Percentiles rank a stretch among this genome's conserved stretches.
Conservation (phyloP, 495 filamentous ascomycete genomes). For the Xylaria acuta region DNA sequence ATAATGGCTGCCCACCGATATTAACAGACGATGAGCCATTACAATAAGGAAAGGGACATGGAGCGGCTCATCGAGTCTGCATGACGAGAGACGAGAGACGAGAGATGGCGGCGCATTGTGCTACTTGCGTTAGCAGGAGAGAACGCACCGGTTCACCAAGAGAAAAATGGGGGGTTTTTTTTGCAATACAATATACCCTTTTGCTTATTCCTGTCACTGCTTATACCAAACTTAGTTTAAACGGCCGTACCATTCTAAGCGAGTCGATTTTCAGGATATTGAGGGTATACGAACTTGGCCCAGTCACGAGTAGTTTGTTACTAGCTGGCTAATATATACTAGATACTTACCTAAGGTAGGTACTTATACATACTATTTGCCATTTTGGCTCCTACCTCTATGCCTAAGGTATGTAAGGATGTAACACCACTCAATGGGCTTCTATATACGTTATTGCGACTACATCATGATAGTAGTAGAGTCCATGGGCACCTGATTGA, state of each 20-base stretch:
- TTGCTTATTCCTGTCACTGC: slow-evolving; percentile 20
- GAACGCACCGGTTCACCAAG: background rate
- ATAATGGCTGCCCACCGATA: background rate
- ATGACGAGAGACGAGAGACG: slow-evolving; percentile 15
- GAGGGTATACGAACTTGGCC: background rate
- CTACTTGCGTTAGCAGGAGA: background rate
- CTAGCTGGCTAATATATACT: background rate
- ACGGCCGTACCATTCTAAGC: background rate
- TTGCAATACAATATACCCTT: slow-evolving; percentile 23
- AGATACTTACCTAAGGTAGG: background rate
- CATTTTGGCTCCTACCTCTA: background rate
- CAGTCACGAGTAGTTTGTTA: background rate
- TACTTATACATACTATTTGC: background rate
- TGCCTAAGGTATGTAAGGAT: background rate
- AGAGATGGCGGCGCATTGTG: slow-evolving; percentile 16
- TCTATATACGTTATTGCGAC: background rate
- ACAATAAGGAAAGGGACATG: background rate
- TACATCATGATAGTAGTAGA: background rate
- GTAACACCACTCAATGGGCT: background rate
- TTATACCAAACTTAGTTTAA: background rate
- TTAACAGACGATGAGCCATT: background rate
- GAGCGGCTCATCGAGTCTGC: background rate
- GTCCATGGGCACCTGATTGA: background rate
- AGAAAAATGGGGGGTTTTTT: background rate
- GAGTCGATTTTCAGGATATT: background rate